Conservation (phyloP, 2,329 filamentous ascomycete species). For the Cladophialophora exuberans region DNA sequence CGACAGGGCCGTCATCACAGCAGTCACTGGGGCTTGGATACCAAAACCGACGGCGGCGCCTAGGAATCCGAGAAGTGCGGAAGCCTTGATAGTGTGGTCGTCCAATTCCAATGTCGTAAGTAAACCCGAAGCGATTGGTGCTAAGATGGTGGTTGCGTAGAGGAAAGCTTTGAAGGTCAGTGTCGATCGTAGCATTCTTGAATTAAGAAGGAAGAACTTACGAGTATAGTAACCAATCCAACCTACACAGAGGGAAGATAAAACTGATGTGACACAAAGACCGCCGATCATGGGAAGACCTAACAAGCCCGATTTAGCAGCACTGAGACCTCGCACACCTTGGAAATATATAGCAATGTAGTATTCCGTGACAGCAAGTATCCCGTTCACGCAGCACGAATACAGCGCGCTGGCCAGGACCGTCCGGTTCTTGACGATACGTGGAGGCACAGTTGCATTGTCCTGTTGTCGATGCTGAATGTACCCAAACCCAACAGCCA, state of each 20-base stretch:
- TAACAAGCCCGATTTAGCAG: constrained; percentile 18
- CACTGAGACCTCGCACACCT: constrained; percentile 31
- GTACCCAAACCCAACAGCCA: constrained; percentile 35
- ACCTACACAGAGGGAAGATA: constrained; percentile 9
- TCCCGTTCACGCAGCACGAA: constrained; percentile 16
- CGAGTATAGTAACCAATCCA: constrained; percentile 23
- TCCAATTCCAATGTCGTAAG: constrained; percentile 27
- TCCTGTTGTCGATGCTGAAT: constrained; percentile 39
- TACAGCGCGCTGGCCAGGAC: constrained; percentile 20
- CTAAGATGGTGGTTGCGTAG: constrained; percentile 34
- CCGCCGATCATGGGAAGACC: constrained; percentile 20
- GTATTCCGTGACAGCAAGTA: constrained; percentile 20
- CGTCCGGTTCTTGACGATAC: constrained; percentile 38
- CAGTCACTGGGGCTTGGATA: constrained; percentile 26
- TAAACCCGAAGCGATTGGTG: constrained; percentile 34
- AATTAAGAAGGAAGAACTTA: constrained; percentile 3
- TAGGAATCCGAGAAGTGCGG: constrained; percentile 36
- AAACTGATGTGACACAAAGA: constrained; percentile 10
- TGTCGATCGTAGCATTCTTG: not conserved
- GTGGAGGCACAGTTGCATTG: constrained; percentile 38
- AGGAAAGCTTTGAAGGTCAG: constrained; percentile 33
- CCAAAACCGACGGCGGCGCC: constrained; percentile 37
- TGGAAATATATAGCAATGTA: constrained; percentile 44
- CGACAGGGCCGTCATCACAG: constrained; percentile 33
- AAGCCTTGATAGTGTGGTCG: constrained; percentile 29